Evolutionary conservation across 768 basidiomycete species (phyloP), one percentile per base, ranked within the genome.

Genomic region (Kwoniella europaea): DNA sequence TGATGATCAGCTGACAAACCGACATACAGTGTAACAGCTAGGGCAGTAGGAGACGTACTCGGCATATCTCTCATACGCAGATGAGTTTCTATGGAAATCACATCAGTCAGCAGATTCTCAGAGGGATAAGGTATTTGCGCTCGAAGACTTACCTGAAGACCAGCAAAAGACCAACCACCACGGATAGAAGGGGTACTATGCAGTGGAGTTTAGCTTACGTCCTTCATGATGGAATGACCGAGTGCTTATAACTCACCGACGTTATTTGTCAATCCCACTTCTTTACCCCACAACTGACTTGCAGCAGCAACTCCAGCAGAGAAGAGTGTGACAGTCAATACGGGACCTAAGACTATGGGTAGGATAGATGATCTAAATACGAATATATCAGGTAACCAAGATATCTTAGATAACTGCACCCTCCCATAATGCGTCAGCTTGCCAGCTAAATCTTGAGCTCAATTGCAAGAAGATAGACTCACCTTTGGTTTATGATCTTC

Each of bases 151-250:
- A 79, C 77, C 79, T 66, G 63, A 79, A 75, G 12, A 78, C 78
- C 67, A 96, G 86, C 65, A 96, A 90, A 68, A 97, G 86, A 74
- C 93, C 94, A 63, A 95, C 94, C 74, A 96, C 94, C 13, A 97
- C 92, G 12, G 92, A 92, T 42, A 96, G 87, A 63, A 97, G 84
- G 1, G 94, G 94, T 2, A 94, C 89, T 81, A 35, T 35, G 35
- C 35, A 35, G 3, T 35, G 6, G 35, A 35, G 6, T 35, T 35
- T 35, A 35, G 35, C 35, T 35, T 35, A 35, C 35, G 6, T 35
- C 35, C 6, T 35, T 35, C 6, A 35, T 35, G 35, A 35, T 35
- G 35, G 7, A 35, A 35, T 35, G 35, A 35, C 35, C 35, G 35
- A 41, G 4, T 60, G 41, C 15, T 12, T 1, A 35, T 7, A 22